Evolutionary conservation across 2,329 filamentous ascomycete genomes (phyloP), one percentile per base, ranked within the genome.

Genomic region (Diplodia scrobiculata): DNA sequence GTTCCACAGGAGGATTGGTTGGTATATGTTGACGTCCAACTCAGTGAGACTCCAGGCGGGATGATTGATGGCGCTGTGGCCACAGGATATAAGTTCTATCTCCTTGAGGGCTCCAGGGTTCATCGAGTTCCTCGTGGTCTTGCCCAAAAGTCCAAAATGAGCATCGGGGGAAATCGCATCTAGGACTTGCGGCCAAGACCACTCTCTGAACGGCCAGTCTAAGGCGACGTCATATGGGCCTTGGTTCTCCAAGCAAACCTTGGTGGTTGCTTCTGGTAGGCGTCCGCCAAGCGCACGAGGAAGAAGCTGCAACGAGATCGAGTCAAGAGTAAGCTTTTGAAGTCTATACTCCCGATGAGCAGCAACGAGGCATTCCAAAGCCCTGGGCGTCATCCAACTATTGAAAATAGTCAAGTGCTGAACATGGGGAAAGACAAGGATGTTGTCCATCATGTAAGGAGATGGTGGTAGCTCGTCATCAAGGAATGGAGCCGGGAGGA

Each of bases 351-450:
- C 72, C 21, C 81, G 79, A 74, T 87, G 84, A 4, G 75, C 73
- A 2, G 77, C 76, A 67, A 87, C 76, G 62, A 87, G 80, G 11
- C 81, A 77, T 36, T 82, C 72, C 36, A 91, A 79, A 1, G 86
- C 79, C 48, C 83, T 79, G 0, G 89, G 88, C 2, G 84, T 83
- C 13, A 86, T 78, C 87, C 88, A 91, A 76, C 88, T 90, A 70
- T 91, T 91, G 70, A 85, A 85, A 9, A 91, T 77, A 0, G 84
- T 87, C 2, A 91, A 74, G 59, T 86, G 79, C 67, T 85, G 79
- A 27, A 91, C 74, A 70, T 84, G 75, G 2, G 84, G 84, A 52
- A 91, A 81, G 0, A 74, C 73, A n/a, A 88, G 11, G 29, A 27
- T 74, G 17, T 29, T 48, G 55, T 50, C 65, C 55, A 60, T 60